A percentile compares a stretch with the other conserved stretches of the same genome.
phyloP scores from a whole-genome alignment of 176 grass and related monocot genomes.

The Cymbopogon citratus region DNA sequence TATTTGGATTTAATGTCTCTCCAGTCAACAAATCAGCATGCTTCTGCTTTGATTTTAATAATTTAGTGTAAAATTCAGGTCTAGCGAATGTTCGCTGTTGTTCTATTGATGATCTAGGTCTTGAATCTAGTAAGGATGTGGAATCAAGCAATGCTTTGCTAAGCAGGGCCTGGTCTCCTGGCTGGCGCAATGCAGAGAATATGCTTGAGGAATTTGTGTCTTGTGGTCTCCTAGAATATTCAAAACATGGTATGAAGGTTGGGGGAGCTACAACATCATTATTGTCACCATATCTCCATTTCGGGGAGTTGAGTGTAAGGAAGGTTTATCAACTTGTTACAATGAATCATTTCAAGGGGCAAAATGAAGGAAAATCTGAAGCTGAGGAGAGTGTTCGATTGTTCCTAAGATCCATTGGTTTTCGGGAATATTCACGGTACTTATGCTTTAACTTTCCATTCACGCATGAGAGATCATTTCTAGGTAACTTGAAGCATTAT shows the following conservation, averaged over 20 bases:
- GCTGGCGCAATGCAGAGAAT: constrained; percentile 74
- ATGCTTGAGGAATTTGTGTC: constrained; percentile 65
- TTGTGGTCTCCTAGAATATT: constrained; percentile 72
- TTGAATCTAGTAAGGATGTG: constrained; percentile 80
- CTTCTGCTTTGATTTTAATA: constrained; percentile 29
- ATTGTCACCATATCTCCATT: constrained; percentile 87
- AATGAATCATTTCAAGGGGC: constrained; percentile 58
- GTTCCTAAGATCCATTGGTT: constrained; percentile 69
- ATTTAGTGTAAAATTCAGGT: constrained; percentile 49
- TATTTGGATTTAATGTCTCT: neutral
- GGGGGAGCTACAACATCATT: constrained; percentile 69
- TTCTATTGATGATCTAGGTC: constrained; percentile 66
- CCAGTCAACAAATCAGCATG: constrained; percentile 9
- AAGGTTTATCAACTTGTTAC: constrained; percentile 67
- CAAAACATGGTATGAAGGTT: constrained; percentile 67
- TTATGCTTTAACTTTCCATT: constrained; percentile 97
- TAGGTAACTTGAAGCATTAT: constrained; percentile 85
- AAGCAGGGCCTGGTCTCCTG: constrained; percentile 79
- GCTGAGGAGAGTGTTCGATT: constrained; percentile 62
- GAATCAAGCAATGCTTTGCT: constrained; percentile 93
- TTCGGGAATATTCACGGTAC: constrained; percentile 93
- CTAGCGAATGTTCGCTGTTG: constrained; percentile 46
- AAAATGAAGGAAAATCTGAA: constrained; percentile 58
- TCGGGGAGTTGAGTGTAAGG: constrained; percentile 83
- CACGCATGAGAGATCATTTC: constrained; percentile 69